Evolutionary conservation across 805 yeast genomes (phyloP), one percentile per base, ranked within the genome.

Genomic region (Cyberlindnera suaveolens): DNA sequence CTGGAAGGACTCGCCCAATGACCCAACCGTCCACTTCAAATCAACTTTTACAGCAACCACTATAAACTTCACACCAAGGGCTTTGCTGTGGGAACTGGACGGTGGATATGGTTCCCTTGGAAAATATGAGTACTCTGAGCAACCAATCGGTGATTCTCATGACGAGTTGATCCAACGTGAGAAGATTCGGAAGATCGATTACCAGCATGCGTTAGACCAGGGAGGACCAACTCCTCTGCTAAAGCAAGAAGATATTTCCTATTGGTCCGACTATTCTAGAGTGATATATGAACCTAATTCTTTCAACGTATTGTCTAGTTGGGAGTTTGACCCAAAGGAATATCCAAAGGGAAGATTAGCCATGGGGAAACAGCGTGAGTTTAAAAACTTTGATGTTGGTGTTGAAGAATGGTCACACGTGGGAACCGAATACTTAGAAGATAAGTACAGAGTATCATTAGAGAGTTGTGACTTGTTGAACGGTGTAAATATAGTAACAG

Each of bases 221-320:
- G 77, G 76, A 0, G 46, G 36, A 50, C 18, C 49, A 9, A 17
- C 63, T 5, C 68, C 70, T 1, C 47, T 50, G 20, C 62, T 85
- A 34, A 60, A 54, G 5, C 47, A 49, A 0, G 56, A 59, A 1
- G 72, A 71, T 35, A 74, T 86, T 0, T 61, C 59, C 26, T 85
- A 77, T 52, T 91, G 97, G 97, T 73, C 93, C 0, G 96, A 87
- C 55, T 86, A 82, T 56, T 71, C 81, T 34, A 74, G 79, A 50
- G 72, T 89, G 40, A 72, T 85, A 3, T 78, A 78, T 55, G 74
- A 75, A 41, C 91, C 96, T 0, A 64, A 64, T 5, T 70, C 82
- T 2, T 66, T 84, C 38, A 66, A 77, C 32, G 68, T 70, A 6
- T 57, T 89, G 18, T 60, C 64, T 2, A 68, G 77, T 39, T 93